Conservation (phyloP, 768 basidiomycete genomes). For the Boletus sp. region DNA sequence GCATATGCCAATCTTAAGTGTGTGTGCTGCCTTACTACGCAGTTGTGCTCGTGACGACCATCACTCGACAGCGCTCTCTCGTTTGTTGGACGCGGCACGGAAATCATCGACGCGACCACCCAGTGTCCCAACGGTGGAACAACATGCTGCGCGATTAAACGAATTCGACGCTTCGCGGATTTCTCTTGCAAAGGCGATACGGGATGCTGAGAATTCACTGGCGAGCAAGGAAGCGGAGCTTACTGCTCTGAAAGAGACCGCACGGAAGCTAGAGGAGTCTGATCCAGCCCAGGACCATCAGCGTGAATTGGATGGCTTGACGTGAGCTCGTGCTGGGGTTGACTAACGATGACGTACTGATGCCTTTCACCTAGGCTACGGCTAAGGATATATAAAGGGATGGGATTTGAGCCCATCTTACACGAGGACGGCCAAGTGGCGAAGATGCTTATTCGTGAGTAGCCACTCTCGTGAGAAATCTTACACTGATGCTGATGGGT, state of each 20-base stretch:
- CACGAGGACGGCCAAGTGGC: slow-evolving; percentile 46
- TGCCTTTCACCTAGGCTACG: slow-evolving; percentile 47
- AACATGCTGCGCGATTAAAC: slow-evolving; percentile 58
- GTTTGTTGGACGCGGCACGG: slow-evolving; percentile 64
- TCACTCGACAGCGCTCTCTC: slow-evolving; percentile 51
- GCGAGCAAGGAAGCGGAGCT: slow-evolving; percentile 71
- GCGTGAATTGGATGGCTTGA: slow-evolving; percentile 61
- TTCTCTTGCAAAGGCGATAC: slow-evolving; percentile 70
- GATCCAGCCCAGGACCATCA: slow-evolving; percentile 74
- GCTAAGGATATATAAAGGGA: slow-evolving; percentile 61
- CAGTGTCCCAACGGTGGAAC: slow-evolving; percentile 63
- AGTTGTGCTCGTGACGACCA: background rate
- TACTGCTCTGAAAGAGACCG: slow-evolving; percentile 62
- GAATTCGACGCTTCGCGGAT: slow-evolving; percentile 61
- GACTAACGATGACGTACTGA: slow-evolving; percentile 1
- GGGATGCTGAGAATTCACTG: slow-evolving; percentile 62
- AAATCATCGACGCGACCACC: slow-evolving; percentile 66
- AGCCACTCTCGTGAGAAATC: background rate
- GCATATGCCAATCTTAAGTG: slow-evolving; percentile 65
- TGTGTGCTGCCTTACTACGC: slow-evolving; percentile 18
- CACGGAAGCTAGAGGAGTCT: slow-evolving; percentile 55
- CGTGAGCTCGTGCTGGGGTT: slow-evolving; percentile 41
- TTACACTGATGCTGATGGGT: background rate
- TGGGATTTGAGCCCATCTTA: slow-evolving; percentile 68
- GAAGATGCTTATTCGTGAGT: slow-evolving; percentile 72